phyloP scores from a whole-genome alignment of 108 stramenopile species.

The Parmales sp. region DNA sequence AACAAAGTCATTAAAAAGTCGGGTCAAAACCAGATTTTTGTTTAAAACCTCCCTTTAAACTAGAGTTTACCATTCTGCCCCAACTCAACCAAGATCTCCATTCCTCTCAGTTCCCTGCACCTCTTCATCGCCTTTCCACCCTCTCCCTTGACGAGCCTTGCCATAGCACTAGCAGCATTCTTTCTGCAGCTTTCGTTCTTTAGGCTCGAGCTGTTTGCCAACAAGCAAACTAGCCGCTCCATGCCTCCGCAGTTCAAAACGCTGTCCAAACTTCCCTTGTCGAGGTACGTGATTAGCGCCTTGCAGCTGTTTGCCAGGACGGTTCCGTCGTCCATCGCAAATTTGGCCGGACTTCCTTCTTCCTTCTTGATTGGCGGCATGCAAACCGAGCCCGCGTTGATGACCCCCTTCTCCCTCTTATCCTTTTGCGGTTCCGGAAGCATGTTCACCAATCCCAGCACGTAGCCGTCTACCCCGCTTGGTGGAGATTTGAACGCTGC shows the following conservation, averaged over 20 bases:
- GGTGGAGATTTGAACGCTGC: not conserved
- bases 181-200: not conserved
- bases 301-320: not conserved
- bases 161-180: not conserved
- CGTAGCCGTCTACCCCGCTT: not conserved
- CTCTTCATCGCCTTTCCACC: not conserved
- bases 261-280: not conserved
- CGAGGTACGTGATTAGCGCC: not conserved
- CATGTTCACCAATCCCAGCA: not conserved
- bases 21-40: too few relatives aligned
- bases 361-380: not conserved
- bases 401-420: not conserved
- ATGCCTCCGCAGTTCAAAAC: not conserved
- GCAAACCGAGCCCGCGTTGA: not conserved
- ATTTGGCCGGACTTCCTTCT: not conserved
- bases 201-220: conserved; percentile 2
- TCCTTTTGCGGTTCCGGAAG: not conserved
- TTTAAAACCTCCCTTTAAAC: not conserved
- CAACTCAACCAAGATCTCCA: conserved; percentile 12
- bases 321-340: not conserved
- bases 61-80: conserved; percentile 4
- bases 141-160: not conserved
- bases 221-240: not conserved
- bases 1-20: too few relatives aligned
- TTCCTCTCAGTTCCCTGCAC: conserved; percentile 8